Conservation (phyloP, 2,329 filamentous ascomycete genomes). For the Trichoderma harzianum region DNA sequence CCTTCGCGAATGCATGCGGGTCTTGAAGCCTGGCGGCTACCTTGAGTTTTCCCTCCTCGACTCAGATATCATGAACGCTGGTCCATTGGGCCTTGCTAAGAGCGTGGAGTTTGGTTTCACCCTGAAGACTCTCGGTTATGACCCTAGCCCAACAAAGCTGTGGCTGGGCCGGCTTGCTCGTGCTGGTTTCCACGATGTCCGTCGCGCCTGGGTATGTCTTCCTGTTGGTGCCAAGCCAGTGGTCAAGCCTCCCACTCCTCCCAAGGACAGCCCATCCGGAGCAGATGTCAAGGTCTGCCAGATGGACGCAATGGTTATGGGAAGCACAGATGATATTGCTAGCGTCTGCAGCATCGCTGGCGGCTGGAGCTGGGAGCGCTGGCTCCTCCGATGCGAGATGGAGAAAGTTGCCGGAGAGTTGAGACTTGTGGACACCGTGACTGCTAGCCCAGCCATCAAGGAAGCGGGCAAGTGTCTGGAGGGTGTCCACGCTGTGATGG, state of each 20-base stretch:
- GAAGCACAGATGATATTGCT: conserved; percentile 68
- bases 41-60: conserved; percentile 90
- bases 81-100: conserved; percentile 73
- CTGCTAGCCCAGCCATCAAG: conserved; percentile 47
- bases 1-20: conserved; percentile 80
- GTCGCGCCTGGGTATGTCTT: conserved; percentile 83
- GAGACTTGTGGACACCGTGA: conserved; percentile 51
- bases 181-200: conserved; percentile 75
- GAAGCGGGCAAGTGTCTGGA: conserved; percentile 59
- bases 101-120: conserved; percentile 90
- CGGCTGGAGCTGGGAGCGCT: conserved; percentile 92
- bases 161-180: conserved; percentile 73
- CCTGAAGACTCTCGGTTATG: conserved; percentile 85
- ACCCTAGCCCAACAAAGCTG: conserved; percentile 75
- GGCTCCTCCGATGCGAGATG: conserved; percentile 83
- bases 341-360: conserved; percentile 78
- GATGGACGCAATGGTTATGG: conserved; percentile 60
- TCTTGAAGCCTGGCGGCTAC: conserved; percentile 89
- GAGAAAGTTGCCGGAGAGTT: conserved; percentile 72
- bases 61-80: conserved; percentile 82
- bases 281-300: conserved; percentile 45
- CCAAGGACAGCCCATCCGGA: conserved; percentile 38
- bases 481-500: conserved; percentile 57
- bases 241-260: conserved; percentile 30
- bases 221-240: conserved; percentile 64